Evolutionary conservation across 129 eudicot genomes (phyloP), one percentile per base, ranked within the genome.

Genomic region (Artemisia argyi): DNA sequence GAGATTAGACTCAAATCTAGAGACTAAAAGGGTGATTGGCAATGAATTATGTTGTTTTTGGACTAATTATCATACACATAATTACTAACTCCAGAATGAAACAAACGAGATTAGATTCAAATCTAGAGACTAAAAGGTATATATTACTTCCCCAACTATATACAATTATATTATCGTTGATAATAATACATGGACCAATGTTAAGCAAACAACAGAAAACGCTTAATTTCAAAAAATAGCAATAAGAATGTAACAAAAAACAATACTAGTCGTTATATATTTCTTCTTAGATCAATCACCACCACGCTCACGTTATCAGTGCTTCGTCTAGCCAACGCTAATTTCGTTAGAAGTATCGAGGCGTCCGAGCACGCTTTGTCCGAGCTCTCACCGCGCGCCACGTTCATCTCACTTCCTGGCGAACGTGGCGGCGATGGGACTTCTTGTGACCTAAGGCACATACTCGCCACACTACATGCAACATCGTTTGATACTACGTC

Each of bases 361-460:
- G 99, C 99, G 63, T 90, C 99, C 2, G 91, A 88, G 58, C 99
- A 94, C 0, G 97, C 97, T 79, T 88, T 84, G 55, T 94, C 96
- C 54, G 97, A 85, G 76, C 98, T 86, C 71, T 88, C 97, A 18
- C 89, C 83, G 8, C 80, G 86, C 30, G 80, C 66, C 11, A 73
- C 83, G 4, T 71, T 62, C 1, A 65, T 57, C 26, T 84, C 87
- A 11, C 61, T 84, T 14, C 83, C 98, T n/a, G 85, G 86, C 0
- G 95, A 78, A 19, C 71, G 76, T 14, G 83, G 83, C 52, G 96
- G 96, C 0, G 96, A 78, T 6, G 81, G 72, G 16, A 85, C 80
- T 22, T 71, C 77, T 35, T 83, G 78, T 2, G 91, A 83, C 3
- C 71, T 66, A 3, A 94, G 61, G 64, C 99, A 94, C 99, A 94